phyloP scores from a whole-genome alignment of 1,284 basidiomycete genomes.

The Ganoderma resinaceum region DNA sequence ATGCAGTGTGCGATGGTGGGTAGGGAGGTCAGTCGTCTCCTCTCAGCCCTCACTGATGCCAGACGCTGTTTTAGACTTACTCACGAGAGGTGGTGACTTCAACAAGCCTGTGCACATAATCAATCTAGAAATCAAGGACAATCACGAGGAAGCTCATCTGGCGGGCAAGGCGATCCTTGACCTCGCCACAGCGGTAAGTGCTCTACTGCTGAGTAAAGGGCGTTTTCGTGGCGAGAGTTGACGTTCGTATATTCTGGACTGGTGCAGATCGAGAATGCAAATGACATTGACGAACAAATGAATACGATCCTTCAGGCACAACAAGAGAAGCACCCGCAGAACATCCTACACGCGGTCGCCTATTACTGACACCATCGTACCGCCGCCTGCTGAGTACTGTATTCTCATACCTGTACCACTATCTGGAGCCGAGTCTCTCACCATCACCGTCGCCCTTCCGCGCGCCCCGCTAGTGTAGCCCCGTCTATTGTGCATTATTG shows the following conservation, averaged over 20 bases:
- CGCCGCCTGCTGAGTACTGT: constrained; percentile 1
- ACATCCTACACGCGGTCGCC: constrained; percentile 88
- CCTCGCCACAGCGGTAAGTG: constrained; percentile 86
- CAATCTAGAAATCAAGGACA: constrained; percentile 99
- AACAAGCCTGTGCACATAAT: constrained; percentile 96
- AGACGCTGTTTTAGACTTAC: constrained; percentile 67
- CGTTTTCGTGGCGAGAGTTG: constrained; percentile 5
- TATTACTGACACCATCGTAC: constrained; percentile 68
- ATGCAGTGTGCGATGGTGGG: constrained; percentile 97
- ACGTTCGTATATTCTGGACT: background rate
- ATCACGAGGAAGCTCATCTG: constrained; percentile 96
- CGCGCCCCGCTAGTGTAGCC: constrained; percentile 5
- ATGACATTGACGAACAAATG: constrained; percentile 93
- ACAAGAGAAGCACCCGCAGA: constrained; percentile 91
- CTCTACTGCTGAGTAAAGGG: background rate
- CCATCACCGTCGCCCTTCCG: background rate
- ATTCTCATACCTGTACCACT: constrained; percentile 23
- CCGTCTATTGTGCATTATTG: constrained; percentile 21
- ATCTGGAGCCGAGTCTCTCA: constrained; percentile 9
- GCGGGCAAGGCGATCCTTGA: constrained; percentile 97
- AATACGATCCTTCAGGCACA: constrained; percentile 85
- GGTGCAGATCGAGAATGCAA: constrained; percentile 81
- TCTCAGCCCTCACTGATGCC: constrained; percentile 24
- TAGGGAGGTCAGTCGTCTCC: constrained; percentile 15
- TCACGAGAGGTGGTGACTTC: constrained; percentile 89